These are phyloP conservation scores for Naganishia onofrii DNA, from an alignment of 768 basidiomycete genomes.

Conservation along the genomic window DNA sequence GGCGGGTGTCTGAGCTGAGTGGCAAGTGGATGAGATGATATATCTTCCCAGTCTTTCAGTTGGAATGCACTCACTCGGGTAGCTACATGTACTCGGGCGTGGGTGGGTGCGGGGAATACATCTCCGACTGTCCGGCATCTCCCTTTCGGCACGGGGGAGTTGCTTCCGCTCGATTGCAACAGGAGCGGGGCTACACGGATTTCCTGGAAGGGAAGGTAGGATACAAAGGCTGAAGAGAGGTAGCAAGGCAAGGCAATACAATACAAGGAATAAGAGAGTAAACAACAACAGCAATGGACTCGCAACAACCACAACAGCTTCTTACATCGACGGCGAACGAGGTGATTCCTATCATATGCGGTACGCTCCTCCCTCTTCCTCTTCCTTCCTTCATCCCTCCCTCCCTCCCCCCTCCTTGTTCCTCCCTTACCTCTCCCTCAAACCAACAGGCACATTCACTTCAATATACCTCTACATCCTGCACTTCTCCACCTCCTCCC, in stretches of 20 bases:
- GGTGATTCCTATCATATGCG: constrained; percentile 28
- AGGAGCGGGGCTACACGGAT: constrained; percentile 13
- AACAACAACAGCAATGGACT: too few relatives aligned
- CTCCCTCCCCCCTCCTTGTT: not conserved
- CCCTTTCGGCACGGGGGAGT: not conserved
- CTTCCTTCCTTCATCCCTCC: not conserved
- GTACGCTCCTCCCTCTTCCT: not conserved
- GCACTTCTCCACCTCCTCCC: constrained; percentile 37
- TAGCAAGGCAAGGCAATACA: not conserved
- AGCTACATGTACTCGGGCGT: too few relatives aligned
- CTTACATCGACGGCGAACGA: constrained; percentile 8
- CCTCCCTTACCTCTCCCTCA: not conserved
- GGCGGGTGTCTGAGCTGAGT: too few relatives aligned
- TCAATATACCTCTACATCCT: constrained; percentile 45
- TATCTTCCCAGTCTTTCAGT: too few relatives aligned
- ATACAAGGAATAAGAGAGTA: not conserved
- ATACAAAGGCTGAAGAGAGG: too few relatives aligned
- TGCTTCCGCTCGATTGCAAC: not conserved
- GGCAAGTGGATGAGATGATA: too few relatives aligned
- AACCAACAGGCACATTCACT: constrained; percentile 43
- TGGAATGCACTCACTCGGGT: too few relatives aligned
- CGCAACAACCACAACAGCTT: not conserved
- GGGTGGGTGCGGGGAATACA: constrained; percentile 8
- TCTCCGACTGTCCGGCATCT: constrained; percentile 6
- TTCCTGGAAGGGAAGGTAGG: too few relatives aligned